phyloP scores from a whole-genome alignment of 2,329 filamentous ascomycete genomes.

The Aureobasidium sp. region DNA sequence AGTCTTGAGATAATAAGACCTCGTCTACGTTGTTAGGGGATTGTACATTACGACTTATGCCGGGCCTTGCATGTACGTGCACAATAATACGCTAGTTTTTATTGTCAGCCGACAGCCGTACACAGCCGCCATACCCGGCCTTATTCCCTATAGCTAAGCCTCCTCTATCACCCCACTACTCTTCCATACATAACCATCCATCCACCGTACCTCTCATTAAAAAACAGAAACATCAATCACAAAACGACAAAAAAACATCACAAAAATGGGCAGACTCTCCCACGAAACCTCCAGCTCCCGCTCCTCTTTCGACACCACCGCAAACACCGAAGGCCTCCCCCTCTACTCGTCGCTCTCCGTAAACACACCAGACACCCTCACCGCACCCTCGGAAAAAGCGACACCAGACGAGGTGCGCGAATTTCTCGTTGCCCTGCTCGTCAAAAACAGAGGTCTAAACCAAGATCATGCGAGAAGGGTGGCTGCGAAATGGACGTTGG shows the following conservation, averaged over 20 bases:
- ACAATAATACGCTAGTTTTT: too few species aligned
- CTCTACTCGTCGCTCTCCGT: background rate
- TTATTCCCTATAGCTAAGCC: background rate
- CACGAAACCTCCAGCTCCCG: background rate
- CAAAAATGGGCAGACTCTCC: background rate
- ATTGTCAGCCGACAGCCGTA: too few species aligned
- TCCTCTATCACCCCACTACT: background rate
- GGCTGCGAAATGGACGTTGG: constrained; percentile 15
- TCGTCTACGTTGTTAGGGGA: too few species aligned
- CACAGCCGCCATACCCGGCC: background rate
- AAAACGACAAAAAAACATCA: too few species aligned
- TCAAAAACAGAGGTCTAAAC: background rate
- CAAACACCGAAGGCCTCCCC: background rate
- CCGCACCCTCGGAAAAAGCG: constrained; percentile 7
- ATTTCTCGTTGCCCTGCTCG: constrained; percentile 11
- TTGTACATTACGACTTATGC: too few species aligned
- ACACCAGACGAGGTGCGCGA: constrained; percentile 15
- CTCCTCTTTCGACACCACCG: background rate
- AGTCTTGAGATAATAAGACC: too few species aligned
- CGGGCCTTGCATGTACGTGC: too few species aligned
- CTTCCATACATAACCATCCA: background rate
- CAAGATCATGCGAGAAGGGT: constrained; percentile 10
- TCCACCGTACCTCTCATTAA: background rate
- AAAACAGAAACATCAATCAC: too few species aligned
- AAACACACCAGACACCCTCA: background rate